Conservation (phyloP, 2,329 filamentous ascomycete species). For the Chrysoporthe cubensis region DNA sequence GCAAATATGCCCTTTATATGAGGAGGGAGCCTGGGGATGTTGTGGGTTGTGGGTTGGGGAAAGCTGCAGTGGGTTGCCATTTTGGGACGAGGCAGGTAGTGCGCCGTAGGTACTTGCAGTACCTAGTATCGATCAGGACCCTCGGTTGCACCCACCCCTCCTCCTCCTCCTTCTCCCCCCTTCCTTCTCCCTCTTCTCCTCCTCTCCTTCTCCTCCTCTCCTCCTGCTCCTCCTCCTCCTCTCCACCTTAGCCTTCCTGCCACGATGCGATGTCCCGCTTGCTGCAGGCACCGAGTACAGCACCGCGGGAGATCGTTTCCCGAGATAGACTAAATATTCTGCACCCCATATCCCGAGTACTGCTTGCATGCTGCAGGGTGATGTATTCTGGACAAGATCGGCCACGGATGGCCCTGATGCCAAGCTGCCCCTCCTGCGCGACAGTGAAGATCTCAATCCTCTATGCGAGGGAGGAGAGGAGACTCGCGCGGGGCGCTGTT, state of each 20-base stretch:
- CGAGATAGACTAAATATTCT: not conserved
- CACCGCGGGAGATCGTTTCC: not conserved
- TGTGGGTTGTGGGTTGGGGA: conserved; percentile 2
- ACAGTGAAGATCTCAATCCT: not conserved
- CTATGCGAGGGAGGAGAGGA: too few species aligned
- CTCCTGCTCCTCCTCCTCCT: not conserved
- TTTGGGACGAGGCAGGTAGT: not conserved
- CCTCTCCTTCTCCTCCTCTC: not conserved
- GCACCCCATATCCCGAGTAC: not conserved
- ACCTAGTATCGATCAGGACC: too few species aligned
- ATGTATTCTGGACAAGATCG: too few species aligned
- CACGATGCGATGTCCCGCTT: not conserved
- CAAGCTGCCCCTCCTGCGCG: not conserved
- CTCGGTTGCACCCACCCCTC: too few species aligned
- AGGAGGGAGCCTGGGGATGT: not conserved
- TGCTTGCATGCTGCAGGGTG: too few species aligned
- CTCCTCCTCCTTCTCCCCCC: not conserved
- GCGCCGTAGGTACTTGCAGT: not conserved
- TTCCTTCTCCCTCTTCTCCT: too few species aligned
- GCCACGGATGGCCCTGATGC: too few species aligned
- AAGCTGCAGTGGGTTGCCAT: not conserved
- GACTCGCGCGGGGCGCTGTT: too few species aligned
- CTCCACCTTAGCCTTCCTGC: not conserved
- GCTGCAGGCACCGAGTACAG: not conserved
- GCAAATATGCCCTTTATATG: not conserved